phyloP scores from a whole-genome alignment of 148 eudicot genomes.

The Polygonum aviculare region DNA sequence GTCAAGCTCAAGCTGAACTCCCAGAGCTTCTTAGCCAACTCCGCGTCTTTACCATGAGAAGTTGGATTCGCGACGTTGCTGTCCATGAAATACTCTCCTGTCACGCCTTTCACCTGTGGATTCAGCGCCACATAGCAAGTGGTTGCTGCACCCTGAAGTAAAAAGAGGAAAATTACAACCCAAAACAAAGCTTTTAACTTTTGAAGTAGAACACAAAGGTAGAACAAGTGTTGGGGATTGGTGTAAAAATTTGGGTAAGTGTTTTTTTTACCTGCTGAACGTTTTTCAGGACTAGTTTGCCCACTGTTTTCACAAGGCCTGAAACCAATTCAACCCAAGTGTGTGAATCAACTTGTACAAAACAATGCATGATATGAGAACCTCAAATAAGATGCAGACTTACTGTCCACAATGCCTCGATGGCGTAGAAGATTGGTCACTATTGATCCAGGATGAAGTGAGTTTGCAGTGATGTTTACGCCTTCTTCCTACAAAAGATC shows the following conservation, averaged over 20 bases:
- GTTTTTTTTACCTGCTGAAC: conserved; percentile 41
- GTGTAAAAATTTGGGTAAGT: conserved; percentile 3
- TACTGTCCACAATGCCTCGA: conserved; percentile 33
- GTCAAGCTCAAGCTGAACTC: conserved; percentile 33
- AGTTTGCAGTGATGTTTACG: conserved; percentile 50
- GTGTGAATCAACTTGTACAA: not conserved
- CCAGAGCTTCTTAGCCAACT: conserved; percentile 30
- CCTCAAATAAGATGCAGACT: not conserved
- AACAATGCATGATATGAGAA: too few species aligned
- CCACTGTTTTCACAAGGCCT: conserved; percentile 41
- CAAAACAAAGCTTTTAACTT: not conserved
- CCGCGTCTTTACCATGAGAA: conserved; percentile 20
- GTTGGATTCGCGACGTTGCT: conserved; percentile 24
- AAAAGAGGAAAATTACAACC: not conserved
- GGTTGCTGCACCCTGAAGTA: conserved; percentile 30
- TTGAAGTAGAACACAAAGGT: not conserved
- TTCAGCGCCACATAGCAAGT: conserved; percentile 35
- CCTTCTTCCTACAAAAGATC: conserved; percentile 19
- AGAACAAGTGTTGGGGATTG: not conserved
- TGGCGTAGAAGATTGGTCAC: conserved; percentile 53
- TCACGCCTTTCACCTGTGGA: conserved; percentile 27
- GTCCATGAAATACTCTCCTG: conserved; percentile 32
- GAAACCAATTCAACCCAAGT: conserved; percentile 11
- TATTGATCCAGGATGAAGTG: conserved; percentile 63
- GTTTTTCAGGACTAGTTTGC: conserved; percentile 57